Evolutionary conservation across 352 stramenopile species (phyloP), one percentile per base, ranked within the genome.

Genomic region (Phytophthora hibernalis): DNA sequence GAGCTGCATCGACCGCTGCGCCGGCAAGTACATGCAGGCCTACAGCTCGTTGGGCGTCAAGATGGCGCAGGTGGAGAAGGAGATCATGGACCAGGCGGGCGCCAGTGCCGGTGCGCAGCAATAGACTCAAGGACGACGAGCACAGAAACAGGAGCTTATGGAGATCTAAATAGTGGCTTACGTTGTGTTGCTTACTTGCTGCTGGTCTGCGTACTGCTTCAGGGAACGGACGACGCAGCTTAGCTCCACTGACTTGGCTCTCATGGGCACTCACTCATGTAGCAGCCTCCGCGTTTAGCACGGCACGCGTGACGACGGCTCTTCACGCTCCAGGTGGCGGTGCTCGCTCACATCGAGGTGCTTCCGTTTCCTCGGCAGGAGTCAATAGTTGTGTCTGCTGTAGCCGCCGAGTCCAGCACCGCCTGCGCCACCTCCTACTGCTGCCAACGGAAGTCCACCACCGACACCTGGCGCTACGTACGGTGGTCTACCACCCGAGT

Each of bases 1-100:
- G 96, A 98, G 83, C 74, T 99, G 97, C 82, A 97, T 98, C 61
- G 97, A 99, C 86, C 92, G 97, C 68, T 99, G 97, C 74, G 93
- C 98, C 30, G 85, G 92, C 60, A 99, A 99, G 81, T 99, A 99
- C 83, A 95, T 99, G 81, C 93, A 99, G 74, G 83, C 94, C 28
- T 97, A 99, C 72, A 95, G 97, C 72, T 89, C 95, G 44, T 83
- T 99, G 44, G 95, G 96, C 43, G 82, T 96, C 66, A 97, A 98
- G 60, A 91, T 99, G 76, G 92, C 98, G 68, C 91, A 97, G 68
- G 93, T 98, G 16, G 97, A 99, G 80, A 91, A 99, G 78, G 85
- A 95, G 50, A 93, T 96, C 64, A 91, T 94, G 79, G 82, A 86
- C 38, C 72, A 87, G 71, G 86, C 86, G 10, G 79, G 62, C 26